phyloP scores from a whole-genome alignment of 106 monocot genomes.

The Allium sativum region DNA sequence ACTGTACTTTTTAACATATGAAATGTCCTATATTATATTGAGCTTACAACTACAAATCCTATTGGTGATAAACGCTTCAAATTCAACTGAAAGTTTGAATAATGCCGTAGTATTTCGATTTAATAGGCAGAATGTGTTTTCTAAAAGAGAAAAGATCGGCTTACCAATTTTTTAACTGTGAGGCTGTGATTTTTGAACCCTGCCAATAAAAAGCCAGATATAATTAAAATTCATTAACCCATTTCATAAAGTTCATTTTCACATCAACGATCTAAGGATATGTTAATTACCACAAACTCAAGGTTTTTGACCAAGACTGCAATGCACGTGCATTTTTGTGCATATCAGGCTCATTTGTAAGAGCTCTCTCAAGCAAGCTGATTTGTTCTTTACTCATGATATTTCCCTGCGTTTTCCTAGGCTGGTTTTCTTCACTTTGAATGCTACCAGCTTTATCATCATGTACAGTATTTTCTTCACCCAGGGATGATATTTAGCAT shows the following conservation, averaged over 20 bases:
- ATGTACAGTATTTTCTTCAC: slow-evolving; percentile 4
- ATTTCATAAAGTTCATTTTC: background rate
- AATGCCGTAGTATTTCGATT: too few relatives aligned
- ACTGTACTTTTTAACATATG: too few relatives aligned
- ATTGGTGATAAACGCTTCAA: too few relatives aligned
- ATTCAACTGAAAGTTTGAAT: too few relatives aligned
- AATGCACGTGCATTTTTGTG: slow-evolving; percentile 54
- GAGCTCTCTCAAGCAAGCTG: slow-evolving; percentile 54
- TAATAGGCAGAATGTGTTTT: too few relatives aligned
- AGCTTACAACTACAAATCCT: too few relatives aligned
- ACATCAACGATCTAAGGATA: background rate
- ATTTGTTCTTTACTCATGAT: slow-evolving; percentile 90
- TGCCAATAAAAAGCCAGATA: slow-evolving; percentile 17
- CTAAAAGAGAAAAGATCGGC: too few relatives aligned
- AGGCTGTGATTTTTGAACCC: slow-evolving; percentile 83
- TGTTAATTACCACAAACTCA: too few relatives aligned
- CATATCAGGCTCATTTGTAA: slow-evolving; percentile 86
- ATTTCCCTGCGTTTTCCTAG: slow-evolving; percentile 70
- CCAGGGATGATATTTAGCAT: too few relatives aligned
- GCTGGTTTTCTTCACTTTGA: slow-evolving; percentile 71
- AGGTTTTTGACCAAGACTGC: slow-evolving; percentile 82
- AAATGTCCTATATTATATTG: too few relatives aligned
- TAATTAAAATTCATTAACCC: background rate
- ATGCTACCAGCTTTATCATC: slow-evolving; percentile 48
- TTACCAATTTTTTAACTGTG: slow-evolving; percentile 97